Evolutionary conservation across 371 early-diverging fungal species (phyloP), one percentile per base, ranked within the genome.

Genomic region (Lichtheimia ornata): DNA sequence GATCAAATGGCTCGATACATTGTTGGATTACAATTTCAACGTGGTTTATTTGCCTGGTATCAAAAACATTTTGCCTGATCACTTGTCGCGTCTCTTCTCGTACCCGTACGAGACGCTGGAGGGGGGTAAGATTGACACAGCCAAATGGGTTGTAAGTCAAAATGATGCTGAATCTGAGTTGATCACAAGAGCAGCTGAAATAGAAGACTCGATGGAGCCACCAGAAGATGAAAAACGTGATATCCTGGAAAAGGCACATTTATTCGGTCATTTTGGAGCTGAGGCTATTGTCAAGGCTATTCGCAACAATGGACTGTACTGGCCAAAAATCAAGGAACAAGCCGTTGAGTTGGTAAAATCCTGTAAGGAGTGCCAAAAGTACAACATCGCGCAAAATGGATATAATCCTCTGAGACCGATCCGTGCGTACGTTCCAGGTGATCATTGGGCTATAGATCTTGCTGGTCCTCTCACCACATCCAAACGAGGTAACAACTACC

Each of bases 201-300:
- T 49, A 18, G 40, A 30, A 15, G 41, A 59, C 20, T 24, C 11
- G 3, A 41, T 50, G 2, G 17, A 17, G 28, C 60, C 53, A 1
- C 52, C 53, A 11, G 60, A 58, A 30, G 0, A 25, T 0, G 60
- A 65, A 43, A 12, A 62, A 6, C 5, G 58, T 43, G 30, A 62
- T 7, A 28, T 69, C 4, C 20, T 69, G 2, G 41, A 59, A 22
- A 24, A 54, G 11, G 56, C 55, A 13, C 63, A 65, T 51, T n/a
- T 56, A 35, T 56, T 58, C 18, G 60, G 65, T 4, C 65, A 69
- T 18, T 69, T 62, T 42, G 63, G 22, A 1, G 22, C 22, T 22
- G 22, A 22, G 1, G 22, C 22, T 2, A 22, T 22, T 2, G 22
- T 22, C 1, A 43, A 43, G 43, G 43, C 43, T 1, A 3, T 43